Evolutionary conservation across 495 filamentous ascomycete genomes (phyloP), one percentile per base, ranked within the genome.

Genomic region (Parathielavia hyrcaniae): DNA sequence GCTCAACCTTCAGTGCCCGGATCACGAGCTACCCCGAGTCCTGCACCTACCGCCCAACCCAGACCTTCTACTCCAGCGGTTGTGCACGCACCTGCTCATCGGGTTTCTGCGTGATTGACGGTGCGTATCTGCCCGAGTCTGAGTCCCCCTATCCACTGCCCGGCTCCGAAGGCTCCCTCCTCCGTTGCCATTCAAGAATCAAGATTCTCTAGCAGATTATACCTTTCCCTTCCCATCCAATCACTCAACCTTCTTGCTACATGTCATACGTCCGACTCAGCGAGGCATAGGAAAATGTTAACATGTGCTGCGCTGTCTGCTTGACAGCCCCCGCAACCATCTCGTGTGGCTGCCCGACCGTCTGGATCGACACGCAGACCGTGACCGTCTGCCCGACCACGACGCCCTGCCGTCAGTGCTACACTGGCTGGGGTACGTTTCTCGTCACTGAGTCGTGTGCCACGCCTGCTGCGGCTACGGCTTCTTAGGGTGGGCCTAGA

Each of bases 401-500:
- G 19, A 59, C 65, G 7, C 63, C 63, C 1, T 68, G 65, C 53
- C 61, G 53, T n/a, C 61, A 65, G 58, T 65, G 63, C 53, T 53
- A 57, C 16, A 65, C 65, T 4, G 65, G 63, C 4, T 68, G 65
- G 65, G 65, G 65, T 4, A 63, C 58, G 5, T 65, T 65, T 23
- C 44, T 59, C 4, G 36, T 40, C 3, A 61, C 59, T 4, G 32
- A 57, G 57, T 20, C 48, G 5, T 67, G 62, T 23, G 12, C 47
- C 2, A 32, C 50, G 10, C 51, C 60, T 34, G n/a, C 50, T 17
- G 49, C 3, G 19, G 17, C 45, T 45, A 19, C 17, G 41, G 23
- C 47, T 20, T 30, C 26, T 30, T 30, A 30, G 26, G 26, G 26
- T 30, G 6, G 26, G 26, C n/a, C n/a, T n/a, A n/a, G 26, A 30